A percentile compares a stretch with the other conserved stretches of the same genome.
phyloP scores from a whole-genome alignment of 495 filamentous ascomycete species.

The Aspergillus leporis region DNA sequence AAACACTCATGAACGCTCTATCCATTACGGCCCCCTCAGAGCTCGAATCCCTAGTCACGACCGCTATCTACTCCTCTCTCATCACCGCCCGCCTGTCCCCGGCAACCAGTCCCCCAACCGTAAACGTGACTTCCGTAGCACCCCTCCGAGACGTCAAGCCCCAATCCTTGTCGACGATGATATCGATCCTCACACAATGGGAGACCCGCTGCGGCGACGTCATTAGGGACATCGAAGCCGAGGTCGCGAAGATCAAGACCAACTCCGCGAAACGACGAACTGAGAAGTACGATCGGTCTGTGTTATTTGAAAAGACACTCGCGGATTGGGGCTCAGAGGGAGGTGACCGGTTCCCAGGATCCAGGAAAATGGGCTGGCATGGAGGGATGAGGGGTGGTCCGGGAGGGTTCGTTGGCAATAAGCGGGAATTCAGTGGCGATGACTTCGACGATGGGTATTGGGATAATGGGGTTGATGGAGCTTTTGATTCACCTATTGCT shows the following conservation, averaged over 20 bases:
- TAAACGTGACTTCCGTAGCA: constrained; percentile 76
- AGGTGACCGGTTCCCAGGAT: background rate
- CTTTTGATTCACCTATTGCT: constrained; percentile 59
- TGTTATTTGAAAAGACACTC: constrained; percentile 49
- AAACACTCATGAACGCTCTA: constrained; percentile 63
- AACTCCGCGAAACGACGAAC: constrained; percentile 56
- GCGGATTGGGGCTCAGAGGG: constrained; percentile 23
- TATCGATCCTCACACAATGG: constrained; percentile 71
- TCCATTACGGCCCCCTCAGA: constrained; percentile 64
- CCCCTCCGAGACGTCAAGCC: constrained; percentile 84
- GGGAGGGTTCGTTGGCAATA: constrained; percentile 38
- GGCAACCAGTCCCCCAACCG: constrained; percentile 55
- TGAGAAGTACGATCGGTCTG: constrained; percentile 46
- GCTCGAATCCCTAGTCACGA: constrained; percentile 88
- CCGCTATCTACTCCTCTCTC: constrained; percentile 82
- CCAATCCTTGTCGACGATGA: constrained; percentile 62
- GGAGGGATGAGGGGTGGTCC: constrained; percentile 30
- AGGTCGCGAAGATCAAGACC: constrained; percentile 60
- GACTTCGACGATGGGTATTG: constrained; percentile 48
- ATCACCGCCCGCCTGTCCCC: constrained; percentile 82
- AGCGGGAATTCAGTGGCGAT: constrained; percentile 41
- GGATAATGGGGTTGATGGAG: constrained; percentile 50
- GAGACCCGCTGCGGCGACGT: constrained; percentile 70
- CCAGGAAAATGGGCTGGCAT: constrained; percentile 27
- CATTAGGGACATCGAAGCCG: constrained; percentile 71